phyloP scores from a whole-genome alignment of 1,139 yeast species.

The Sugiyamaella xylanicola region DNA sequence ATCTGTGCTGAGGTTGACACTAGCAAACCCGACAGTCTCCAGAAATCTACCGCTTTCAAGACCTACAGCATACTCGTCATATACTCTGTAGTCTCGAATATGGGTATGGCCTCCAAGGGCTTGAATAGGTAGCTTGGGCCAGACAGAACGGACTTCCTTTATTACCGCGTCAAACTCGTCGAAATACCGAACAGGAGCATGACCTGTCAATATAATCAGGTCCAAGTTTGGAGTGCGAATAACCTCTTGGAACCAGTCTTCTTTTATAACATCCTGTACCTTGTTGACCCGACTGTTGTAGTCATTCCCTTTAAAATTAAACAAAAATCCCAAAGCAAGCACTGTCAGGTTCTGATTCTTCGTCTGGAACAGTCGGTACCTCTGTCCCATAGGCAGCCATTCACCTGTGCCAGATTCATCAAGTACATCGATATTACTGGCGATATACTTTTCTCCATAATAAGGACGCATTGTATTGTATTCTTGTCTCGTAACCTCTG shows the following conservation, averaged over 20 bases:
- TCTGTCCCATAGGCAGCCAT: constrained; percentile 68
- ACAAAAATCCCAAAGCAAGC: constrained; percentile 76
- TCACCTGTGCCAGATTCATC: constrained; percentile 42
- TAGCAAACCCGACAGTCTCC: constrained; percentile 88
- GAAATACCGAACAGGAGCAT: constrained; percentile 73
- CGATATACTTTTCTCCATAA: constrained; percentile 67
- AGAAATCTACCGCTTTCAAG: constrained; percentile 90
- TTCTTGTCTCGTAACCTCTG: constrained; percentile 67
- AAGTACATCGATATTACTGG: constrained; percentile 77
- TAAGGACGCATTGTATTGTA: constrained; percentile 58
- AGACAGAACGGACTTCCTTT: constrained; percentile 54
- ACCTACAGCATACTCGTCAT: constrained; percentile 70
- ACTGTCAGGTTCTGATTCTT: constrained; percentile 54
- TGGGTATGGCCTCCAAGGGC: constrained; percentile 96
- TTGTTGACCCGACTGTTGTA: constrained; percentile 64
- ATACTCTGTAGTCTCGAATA: constrained; percentile 74
- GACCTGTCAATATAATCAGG: constrained; percentile 71
- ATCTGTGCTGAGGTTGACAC: constrained; percentile 52
- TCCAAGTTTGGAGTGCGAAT: constrained; percentile 57
- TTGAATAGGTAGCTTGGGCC: constrained; percentile 69
- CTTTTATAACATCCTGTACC: constrained; percentile 55
- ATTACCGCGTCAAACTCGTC: constrained; percentile 55
- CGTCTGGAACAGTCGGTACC: constrained; percentile 66
- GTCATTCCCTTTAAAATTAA: constrained; percentile 70
- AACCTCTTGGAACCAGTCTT: constrained; percentile 66